Percentiles rank a stretch among this genome's conserved stretches.
phyloP scores from a whole-genome alignment of 2,329 filamentous ascomycete species.

The Pyricularia pennisetigena region DNA sequence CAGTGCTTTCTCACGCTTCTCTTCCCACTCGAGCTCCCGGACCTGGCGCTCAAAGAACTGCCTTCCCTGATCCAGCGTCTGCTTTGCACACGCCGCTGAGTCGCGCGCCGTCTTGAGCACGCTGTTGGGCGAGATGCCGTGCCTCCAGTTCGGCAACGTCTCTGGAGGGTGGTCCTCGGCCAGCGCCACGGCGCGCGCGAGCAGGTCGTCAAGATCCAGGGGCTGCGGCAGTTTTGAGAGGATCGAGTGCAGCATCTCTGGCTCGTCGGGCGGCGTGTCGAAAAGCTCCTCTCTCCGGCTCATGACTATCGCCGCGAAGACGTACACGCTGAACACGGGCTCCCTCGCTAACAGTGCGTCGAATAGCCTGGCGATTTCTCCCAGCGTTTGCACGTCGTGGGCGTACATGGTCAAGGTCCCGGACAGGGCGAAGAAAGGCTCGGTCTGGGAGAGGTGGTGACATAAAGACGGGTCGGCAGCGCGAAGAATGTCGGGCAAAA shows the following conservation, averaged over 20 bases:
- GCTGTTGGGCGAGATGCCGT: conserved; percentile 60
- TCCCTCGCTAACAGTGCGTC: conserved; percentile 83
- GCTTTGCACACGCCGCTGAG: conserved; percentile 31
- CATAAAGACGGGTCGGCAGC: conserved; percentile 63
- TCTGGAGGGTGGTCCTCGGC: conserved; percentile 63
- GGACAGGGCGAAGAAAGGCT: conserved; percentile 89
- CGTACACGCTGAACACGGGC: conserved; percentile 81
- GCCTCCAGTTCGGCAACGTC: conserved; percentile 56
- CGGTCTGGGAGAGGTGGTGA: conserved; percentile 63
- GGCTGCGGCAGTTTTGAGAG: conserved; percentile 78
- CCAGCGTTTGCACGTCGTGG: conserved; percentile 86
- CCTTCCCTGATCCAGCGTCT: conserved; percentile 58
- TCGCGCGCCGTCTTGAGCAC: conserved; percentile 74
- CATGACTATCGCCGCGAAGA: conserved; percentile 83
- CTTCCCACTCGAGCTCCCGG: conserved; percentile 57
- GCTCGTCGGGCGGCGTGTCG: conserved; percentile 70
- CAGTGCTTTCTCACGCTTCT: conserved; percentile 38
- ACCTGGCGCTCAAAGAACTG: conserved; percentile 61
- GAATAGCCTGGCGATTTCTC: conserved; percentile 81
- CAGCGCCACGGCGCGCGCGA: conserved; percentile 54
- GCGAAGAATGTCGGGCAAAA: conserved; percentile 74
- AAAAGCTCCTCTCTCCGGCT: conserved; percentile 76
- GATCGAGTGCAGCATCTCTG: conserved; percentile 84
- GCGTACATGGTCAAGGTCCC: conserved; percentile 93
- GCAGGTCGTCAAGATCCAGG: conserved; percentile 70